Evolutionary conservation across 2,329 filamentous ascomycete species (phyloP), one percentile per base, ranked within the genome.

Genomic region (Aspergillus sp.): DNA sequence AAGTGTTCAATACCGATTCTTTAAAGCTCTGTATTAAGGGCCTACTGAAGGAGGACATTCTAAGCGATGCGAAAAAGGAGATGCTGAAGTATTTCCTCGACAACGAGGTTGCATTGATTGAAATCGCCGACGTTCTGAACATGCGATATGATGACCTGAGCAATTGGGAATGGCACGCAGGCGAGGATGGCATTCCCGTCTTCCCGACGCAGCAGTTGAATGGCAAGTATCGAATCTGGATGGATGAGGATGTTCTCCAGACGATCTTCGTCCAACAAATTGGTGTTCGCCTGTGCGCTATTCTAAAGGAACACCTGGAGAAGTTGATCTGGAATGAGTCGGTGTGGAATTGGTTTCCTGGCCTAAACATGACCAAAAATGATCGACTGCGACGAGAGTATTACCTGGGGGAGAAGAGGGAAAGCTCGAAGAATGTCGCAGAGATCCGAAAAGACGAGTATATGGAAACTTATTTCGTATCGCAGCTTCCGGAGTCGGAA

Each of bases 201-300:
- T 65, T 78, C 54, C 78, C 78, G 29, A 75, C 77, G 9, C 75
- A 73, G 42, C 75, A 78, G 39, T 61, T 77, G 24, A 80, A 80
- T 55, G 78, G 79, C 1, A 80, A 78, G 58, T 80, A 79, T 59
- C 72, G 77, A 1, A 78, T 80, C 55, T 78, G 78, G 74, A 77
- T 79, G 69, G 77, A 81, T 57, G 78, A 81, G 56, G 78, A 81
- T 52, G 73, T 80, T 11, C 66, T 81, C 16, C 77, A 81, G 61
- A 73, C 77, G n/a, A 75, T 80, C 12, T 79, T 80, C 57, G 71
- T 78, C 14, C 77, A 80, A 55, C 79, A 75, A 57, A 76, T 81
- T 42, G 77, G 75, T 2, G 69, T 77, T 29, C 63, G 65, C 18
- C 69, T 78, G 59, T 77, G 73, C 55, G 69, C 71, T 10, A 52